Evolutionary conservation across 192 early-diverging fungal genomes (phyloP).

Genomic region (Coemansia sp.): DNA sequence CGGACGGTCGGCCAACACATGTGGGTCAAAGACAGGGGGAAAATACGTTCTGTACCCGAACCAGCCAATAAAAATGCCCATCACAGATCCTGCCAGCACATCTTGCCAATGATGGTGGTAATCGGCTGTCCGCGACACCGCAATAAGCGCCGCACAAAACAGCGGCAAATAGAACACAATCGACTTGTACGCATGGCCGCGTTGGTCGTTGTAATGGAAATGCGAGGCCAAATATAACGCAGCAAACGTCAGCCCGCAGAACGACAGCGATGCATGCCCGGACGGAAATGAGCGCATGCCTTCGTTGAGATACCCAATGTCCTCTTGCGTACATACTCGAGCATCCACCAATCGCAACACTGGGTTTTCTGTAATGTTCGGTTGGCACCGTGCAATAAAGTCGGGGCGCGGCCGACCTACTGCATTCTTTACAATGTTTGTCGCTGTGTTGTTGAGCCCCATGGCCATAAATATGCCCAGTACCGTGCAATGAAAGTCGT

Average conservation of each 20-base stretch:
- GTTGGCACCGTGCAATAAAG: constrained; percentile 57
- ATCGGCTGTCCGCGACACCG: constrained; percentile 61
- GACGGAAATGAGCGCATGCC: constrained; percentile 83
- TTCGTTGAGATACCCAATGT: constrained; percentile 58
- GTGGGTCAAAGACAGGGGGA: constrained; percentile 32
- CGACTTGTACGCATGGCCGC: constrained; percentile 66
- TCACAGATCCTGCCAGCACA: constrained; percentile 60
- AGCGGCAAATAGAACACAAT: constrained; percentile 54
- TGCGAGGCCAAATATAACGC: constrained; percentile 71
- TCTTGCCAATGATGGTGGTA: constrained; percentile 68
- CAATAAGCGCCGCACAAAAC: constrained; percentile 56
- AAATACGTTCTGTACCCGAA: constrained; percentile 50
- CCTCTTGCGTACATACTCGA: constrained; percentile 60
- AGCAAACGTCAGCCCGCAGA: constrained; percentile 68
- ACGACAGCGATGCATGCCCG: constrained; percentile 79
- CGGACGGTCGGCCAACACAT: constrained; percentile 37
- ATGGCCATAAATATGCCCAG: constrained; percentile 52
- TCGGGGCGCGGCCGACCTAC: constrained; percentile 65
- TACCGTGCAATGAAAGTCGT: constrained; percentile 50
- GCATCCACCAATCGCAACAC: constrained; percentile 58
- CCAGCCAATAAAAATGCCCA: constrained; percentile 40
- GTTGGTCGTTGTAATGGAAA: constrained; percentile 62
- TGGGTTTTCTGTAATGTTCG: constrained; percentile 51
- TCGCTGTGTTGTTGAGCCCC: constrained; percentile 51
- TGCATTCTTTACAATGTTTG: constrained; percentile 54